Conservation (phyloP, 1,284 basidiomycete species). For the Dichomitus squalens region DNA sequence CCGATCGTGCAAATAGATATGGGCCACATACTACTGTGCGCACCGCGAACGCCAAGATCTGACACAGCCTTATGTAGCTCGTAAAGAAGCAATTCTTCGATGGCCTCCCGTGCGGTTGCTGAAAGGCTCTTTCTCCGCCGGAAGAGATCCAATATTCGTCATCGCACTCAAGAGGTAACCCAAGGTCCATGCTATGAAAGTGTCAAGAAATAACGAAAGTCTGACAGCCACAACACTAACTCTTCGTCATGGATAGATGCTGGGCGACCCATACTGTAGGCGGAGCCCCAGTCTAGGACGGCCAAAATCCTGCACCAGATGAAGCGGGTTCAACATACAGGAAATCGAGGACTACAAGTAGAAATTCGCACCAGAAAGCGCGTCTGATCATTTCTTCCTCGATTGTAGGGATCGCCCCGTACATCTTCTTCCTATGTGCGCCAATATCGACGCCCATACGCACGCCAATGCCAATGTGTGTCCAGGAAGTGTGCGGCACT, state of each 20-base stretch:
- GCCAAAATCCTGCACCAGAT: slow-evolving; percentile 54
- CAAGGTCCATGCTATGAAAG: slow-evolving; percentile 53
- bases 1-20: too few relatives aligned
- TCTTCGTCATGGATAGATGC: slow-evolving; percentile 87
- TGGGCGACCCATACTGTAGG: slow-evolving; percentile 75
- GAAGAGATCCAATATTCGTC: slow-evolving; percentile 64
- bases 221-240: slow-evolving; percentile 42
- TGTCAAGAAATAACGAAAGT: not conserved
- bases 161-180: slow-evolving; percentile 58
- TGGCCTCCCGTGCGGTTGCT: slow-evolving; percentile 48
- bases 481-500: slow-evolving; percentile 56
- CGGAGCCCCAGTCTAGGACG: slow-evolving; percentile 61
- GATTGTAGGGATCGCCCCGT: slow-evolving; percentile 25
- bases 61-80: slow-evolving; percentile 41
- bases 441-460: slow-evolving; percentile 49
- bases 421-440: slow-evolving; percentile 41
- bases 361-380: slow-evolving; percentile 74
- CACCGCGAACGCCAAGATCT: not conserved
- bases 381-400: slow-evolving; percentile 61
- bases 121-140: slow-evolving; percentile 43
- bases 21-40: not conserved
- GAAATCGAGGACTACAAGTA: not conserved
- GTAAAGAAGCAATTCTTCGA: slow-evolving; percentile 49
- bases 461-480: slow-evolving; percentile 52
- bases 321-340: too few relatives aligned